These are phyloP conservation scores for Dispira simplex DNA, from an alignment of 192 early-diverging fungal genomes.

Conservation along the genomic window DNA sequence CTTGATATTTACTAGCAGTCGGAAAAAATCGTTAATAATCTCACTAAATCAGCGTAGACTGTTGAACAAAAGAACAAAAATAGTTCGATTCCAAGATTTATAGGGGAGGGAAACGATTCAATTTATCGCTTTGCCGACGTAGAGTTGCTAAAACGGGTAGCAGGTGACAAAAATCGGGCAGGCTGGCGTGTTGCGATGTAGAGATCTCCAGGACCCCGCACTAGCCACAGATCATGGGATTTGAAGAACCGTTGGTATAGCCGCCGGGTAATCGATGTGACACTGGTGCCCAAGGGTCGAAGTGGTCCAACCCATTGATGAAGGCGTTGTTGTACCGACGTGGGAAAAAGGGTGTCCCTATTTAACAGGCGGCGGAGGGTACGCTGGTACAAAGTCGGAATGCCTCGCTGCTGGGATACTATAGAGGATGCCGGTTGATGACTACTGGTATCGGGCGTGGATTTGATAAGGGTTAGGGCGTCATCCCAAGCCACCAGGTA, in stretches of 20 bases:
- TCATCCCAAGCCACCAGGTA: slow-evolving; percentile 6
- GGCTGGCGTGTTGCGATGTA: background rate
- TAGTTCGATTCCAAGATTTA: background rate
- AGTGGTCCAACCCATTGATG: background rate
- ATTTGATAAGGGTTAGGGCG: background rate
- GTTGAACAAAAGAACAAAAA: background rate
- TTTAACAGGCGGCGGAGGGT: background rate
- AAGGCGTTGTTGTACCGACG: background rate
- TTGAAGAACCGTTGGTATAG: background rate
- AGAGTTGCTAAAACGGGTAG: background rate
- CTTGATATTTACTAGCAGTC: background rate
- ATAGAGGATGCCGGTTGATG: background rate
- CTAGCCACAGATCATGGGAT: background rate
- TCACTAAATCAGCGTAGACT: background rate
- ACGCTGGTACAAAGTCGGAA: background rate
- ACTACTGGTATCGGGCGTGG: background rate
- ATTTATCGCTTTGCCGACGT: background rate
- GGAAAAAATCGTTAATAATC: background rate
- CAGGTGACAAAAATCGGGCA: background rate
- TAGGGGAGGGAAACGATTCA: background rate
- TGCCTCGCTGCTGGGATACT: background rate
- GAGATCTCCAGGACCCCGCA: background rate
- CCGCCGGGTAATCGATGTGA: background rate
- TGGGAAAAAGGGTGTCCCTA: background rate
- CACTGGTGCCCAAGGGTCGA: background rate